A percentile compares a stretch with the other conserved stretches of the same genome.
Evolutionary conservation across 306 rosid species (phyloP).

Genomic region (Castanea crenata): DNA sequence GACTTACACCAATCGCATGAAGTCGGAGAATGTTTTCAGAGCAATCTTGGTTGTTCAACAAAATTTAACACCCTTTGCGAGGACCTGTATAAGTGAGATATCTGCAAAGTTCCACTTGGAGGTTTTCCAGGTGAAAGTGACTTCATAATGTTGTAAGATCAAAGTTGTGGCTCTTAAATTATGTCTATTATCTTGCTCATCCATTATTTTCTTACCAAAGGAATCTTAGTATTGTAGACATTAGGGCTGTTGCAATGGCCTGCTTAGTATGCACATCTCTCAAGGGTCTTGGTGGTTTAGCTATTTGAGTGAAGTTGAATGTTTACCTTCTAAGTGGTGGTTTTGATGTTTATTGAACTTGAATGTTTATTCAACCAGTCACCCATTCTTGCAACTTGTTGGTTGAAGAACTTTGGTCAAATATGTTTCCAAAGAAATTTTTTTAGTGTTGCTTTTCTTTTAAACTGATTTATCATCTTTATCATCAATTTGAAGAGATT

Average conservation of each 20-base stretch:
- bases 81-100: constrained; percentile 38
- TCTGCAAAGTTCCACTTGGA: constrained; percentile 59
- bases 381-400: neutral
- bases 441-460: neutral
- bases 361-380: neutral
- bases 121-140: constrained; percentile 67
- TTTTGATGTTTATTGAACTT: neutral
- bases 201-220: neutral
- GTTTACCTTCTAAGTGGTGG: neutral
- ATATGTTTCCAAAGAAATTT: neutral
- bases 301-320: neutral
- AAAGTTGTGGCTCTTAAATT: neutral
- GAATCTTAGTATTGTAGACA: neutral
- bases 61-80: constrained; percentile 56
- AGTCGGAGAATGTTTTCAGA: constrained; percentile 56
- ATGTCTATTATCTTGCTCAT: neutral
- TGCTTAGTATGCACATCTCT: neutral
- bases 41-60: constrained; percentile 64
- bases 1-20: constrained; percentile 63
- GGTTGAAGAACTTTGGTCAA: neutral
- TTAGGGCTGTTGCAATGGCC: neutral
- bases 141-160: neutral
- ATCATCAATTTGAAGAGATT: neutral
- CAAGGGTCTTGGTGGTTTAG: neutral
- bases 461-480: neutral